Evolutionary conservation across 176 grass and related monocot genomes (phyloP), one percentile per base, ranked within the genome.

Genomic region (Oryza brachyantha): DNA sequence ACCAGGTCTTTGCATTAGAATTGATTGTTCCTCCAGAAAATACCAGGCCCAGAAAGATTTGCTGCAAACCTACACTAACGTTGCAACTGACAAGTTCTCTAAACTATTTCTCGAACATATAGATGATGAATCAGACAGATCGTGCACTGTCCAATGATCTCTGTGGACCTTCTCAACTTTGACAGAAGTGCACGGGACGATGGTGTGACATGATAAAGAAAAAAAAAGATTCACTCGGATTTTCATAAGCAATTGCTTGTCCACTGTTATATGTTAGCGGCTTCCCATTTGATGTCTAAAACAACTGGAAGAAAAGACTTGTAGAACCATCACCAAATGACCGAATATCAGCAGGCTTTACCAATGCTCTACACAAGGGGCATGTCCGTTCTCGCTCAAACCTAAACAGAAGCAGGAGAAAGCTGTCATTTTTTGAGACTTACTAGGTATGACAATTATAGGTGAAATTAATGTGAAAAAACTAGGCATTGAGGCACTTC

Each of bases 251-350:
- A 36, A 76, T 57, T 76, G 65, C 58, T 72, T 66, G 35, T 66
- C 29, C 76, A 76, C 61, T 71, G 77, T 77, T 89, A 81, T 42
- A 57, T 57, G 87, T 89, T 81, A 89, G 82, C 5, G 21, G 59
- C 72, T 81, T 59, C 5, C 36, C 64, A 22, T 55, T 70, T 75
- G 63, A 22, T 28, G 59, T 78, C 83, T 94, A 95, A 82, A 92
- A 95, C 76, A 95, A 83, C 81, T 95, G 93, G 84, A 95, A 95
- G 76, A 95, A 95, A 41, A 95, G 86, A 84, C 93, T 92, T 55
- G 93, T 95, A 17, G 93, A 95, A 70, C 89, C 93, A 90, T 95
- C 93, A 80, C 89, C 86, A 87, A 95, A 95, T 87, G 92, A 95
- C 61, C 86, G 92, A 77, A 95, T 91, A 85, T 95, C 92, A 71